Evolutionary conservation across 225 moss, liverwort and hornwort species (phyloP), one percentile per base, ranked within the genome.

Genomic region (Physcomitrium patens): DNA sequence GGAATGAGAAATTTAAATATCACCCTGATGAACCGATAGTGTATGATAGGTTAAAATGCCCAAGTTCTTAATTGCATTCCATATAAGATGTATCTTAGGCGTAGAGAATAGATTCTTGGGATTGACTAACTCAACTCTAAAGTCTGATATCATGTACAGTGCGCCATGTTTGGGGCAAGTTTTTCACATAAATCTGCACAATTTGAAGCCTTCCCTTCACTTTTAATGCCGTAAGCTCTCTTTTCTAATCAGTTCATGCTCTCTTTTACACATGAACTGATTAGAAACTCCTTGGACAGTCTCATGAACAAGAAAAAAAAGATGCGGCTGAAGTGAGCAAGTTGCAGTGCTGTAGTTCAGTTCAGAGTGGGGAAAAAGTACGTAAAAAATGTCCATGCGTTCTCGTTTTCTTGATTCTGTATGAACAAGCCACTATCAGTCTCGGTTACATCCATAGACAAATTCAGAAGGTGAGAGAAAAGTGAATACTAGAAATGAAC

Each of bases 201-300:
- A n/a, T 19, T 19, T 0, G 17, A 61, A 48, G 20, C 49, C 1
- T 14, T 72, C 43, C 27, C 42, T 49, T 20, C 63, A 19, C 67
- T 55, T 74, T 74, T 14, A 17, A 26, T 37, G 31, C 27, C 3
- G 28, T 53, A 43, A 28, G 51, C 47, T 28, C 61, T 52, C 53
- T 74, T 54, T 26, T 66, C 19, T 74, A 62, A 63, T 4, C 49
- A 54, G 24, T 60, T 62, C 51, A 50, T 53, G 15, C 27, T 20
- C 73, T 63, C 61, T 62, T 63, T 45, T 79, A 74, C 79, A 79
- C 20, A 14, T 57, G 72, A 61, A 68, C 67, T 73, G 62, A 73
- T 22, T 52, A 27, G 60, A 68, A 52, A 67, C 60, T 68, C 55
- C 60, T 31, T 16, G 46, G 8, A 13, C 23, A 37, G 16, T 41